Conservation (phyloP, 1,284 basidiomycete species). For the Rhodotorula sp. region DNA sequence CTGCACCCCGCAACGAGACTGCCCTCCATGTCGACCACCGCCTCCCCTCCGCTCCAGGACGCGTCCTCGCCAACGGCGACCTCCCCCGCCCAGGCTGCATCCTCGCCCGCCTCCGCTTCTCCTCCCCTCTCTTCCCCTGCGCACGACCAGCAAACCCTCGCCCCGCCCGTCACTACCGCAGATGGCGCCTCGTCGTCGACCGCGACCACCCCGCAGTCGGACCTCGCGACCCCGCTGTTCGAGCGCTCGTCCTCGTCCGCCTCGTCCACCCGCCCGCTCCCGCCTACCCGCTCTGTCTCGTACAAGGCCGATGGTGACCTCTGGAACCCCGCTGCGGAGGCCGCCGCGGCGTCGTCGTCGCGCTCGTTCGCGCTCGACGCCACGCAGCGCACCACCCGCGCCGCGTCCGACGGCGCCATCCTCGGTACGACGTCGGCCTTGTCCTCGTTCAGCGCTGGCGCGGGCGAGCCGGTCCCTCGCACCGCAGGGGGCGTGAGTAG, state of each 20-base stretch:
- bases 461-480: not conserved
- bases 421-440: not conserved
- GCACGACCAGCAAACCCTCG: not conserved
- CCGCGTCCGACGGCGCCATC: slow-evolving; percentile 32
- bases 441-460: not conserved
- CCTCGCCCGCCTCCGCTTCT: not conserved
- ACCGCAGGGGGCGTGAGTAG: slow-evolving; percentile 2
- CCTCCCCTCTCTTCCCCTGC: slow-evolving; percentile 6
- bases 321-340: not conserved
- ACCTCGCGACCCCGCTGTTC: not conserved
- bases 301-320: slow-evolving; percentile 9
- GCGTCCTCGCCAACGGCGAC: too few species aligned
- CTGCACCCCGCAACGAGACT: too few species aligned
- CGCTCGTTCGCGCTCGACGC: not conserved
- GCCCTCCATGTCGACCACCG: too few species aligned
- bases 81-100: not conserved
- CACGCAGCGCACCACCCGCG: slow-evolving; percentile 29
- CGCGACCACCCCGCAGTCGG: not conserved
- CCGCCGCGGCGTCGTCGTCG: slow-evolving; percentile 13
- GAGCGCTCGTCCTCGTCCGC: not conserved
- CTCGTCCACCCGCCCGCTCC: not conserved
- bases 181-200: slow-evolving; percentile 17
- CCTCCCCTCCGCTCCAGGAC: too few species aligned
- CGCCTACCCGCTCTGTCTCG: slow-evolving; percentile 12
- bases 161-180: not conserved